Percentiles rank a stretch among this genome's conserved stretches.
phyloP scores from a whole-genome alignment of 345 rosid species.

The Eucalyptus paniculata region DNA sequence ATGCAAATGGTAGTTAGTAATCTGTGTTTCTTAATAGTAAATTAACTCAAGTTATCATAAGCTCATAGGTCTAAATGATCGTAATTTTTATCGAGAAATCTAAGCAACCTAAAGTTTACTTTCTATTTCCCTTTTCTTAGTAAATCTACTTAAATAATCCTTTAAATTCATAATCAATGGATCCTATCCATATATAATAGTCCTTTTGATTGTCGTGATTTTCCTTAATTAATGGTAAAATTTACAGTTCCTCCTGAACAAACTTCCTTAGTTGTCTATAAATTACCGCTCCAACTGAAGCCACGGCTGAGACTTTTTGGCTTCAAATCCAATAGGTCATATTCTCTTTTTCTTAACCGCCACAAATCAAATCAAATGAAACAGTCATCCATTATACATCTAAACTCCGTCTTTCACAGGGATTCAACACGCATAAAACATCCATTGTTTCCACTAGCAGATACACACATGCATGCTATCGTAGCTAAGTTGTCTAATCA shows the following conservation, averaged over 20 bases:
- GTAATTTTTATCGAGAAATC: too few relatives aligned
- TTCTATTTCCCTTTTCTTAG: background rate
- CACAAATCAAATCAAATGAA: background rate
- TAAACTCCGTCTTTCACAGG: background rate
- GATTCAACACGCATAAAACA: background rate
- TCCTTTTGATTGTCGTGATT: too few relatives aligned
- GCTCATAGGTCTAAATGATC: rapidly evolving
- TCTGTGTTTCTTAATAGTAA: rapidly evolving
- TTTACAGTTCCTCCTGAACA: background rate
- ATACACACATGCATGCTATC: too few relatives aligned
- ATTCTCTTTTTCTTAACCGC: background rate
- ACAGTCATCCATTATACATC: background rate
- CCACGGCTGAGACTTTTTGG: background rate
- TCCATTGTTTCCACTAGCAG: background rate
- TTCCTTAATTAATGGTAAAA: background rate
- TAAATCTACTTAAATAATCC: background rate
- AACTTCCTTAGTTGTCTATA: background rate
- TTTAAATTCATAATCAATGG: background rate
- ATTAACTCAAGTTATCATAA: too few relatives aligned
- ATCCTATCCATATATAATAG: background rate
- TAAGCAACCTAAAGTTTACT: too few relatives aligned
- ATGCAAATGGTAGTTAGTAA: too few relatives aligned
- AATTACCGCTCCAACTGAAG: background rate
- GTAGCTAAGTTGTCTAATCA: background rate
- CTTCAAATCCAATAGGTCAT: background rate